Percentiles rank a stretch among this genome's conserved stretches.
phyloP scores from a whole-genome alignment of 106 monocot genomes.

The Narthecium ossifragum region DNA sequence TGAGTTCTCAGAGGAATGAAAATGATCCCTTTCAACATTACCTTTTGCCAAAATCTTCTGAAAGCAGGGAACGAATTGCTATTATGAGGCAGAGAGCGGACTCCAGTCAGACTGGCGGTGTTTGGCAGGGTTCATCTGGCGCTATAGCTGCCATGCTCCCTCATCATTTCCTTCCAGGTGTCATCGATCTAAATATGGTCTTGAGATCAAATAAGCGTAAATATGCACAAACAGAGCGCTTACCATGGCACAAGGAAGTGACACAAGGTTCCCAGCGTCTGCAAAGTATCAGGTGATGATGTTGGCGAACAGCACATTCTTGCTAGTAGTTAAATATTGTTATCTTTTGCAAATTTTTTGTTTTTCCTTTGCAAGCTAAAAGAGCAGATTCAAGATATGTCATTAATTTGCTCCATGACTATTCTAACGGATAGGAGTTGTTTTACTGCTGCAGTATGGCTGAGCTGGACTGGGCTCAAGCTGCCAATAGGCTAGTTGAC shows the following conservation, averaged over 20 bases:
- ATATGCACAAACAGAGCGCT: slow-evolving; percentile 14
- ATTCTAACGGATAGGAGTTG: background rate
- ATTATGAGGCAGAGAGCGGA: slow-evolving; percentile 18
- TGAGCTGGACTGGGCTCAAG: slow-evolving; percentile 4
- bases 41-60: slow-evolving; percentile 15
- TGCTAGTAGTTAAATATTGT: too few relatives aligned
- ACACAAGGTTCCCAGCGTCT: slow-evolving; percentile 21
- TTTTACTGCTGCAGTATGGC: slow-evolving; percentile 18
- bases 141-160: slow-evolving; percentile 9
- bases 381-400: too few relatives aligned
- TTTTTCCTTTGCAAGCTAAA: background rate
- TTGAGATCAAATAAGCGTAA: slow-evolving; percentile 30
- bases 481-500: slow-evolving; percentile 27
- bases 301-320: background rate
- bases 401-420: too few relatives aligned
- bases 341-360: background rate
- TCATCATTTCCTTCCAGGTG: slow-evolving; percentile 9
- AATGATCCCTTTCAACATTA: slow-evolving; percentile 15
- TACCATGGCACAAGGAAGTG: slow-evolving; percentile 41
- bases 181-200: slow-evolving; percentile 9
- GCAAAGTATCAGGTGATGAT: slow-evolving; percentile 30
- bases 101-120: slow-evolving; percentile 12
- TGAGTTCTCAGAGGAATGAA: slow-evolving; percentile 10
- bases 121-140: slow-evolving; percentile 9
- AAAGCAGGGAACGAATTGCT: slow-evolving; percentile 8